Evolutionary conservation across 306 rosid genomes (phyloP).

Genomic region (Cicer judaicum): DNA sequence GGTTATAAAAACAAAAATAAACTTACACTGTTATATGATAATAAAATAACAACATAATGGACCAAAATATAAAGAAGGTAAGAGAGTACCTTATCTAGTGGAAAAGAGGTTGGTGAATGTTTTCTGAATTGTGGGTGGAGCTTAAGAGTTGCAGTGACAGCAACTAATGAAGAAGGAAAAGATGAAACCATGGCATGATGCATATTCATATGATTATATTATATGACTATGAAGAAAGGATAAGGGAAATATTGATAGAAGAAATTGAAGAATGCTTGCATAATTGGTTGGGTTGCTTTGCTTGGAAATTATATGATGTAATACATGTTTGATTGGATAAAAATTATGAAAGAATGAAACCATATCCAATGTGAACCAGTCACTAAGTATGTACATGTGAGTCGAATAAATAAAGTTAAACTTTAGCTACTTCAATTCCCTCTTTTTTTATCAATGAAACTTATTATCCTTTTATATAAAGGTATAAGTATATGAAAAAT

Average conservation of each 20-base stretch:
- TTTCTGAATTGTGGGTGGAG: slow-evolving; percentile 66
- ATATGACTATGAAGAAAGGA: slow-evolving; percentile 30
- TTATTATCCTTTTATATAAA: no score
- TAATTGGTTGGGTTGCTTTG: slow-evolving; percentile 2
- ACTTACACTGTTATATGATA: background rate
- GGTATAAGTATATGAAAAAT: no score
- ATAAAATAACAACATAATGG: background rate
- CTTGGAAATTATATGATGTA: slow-evolving; percentile 9
- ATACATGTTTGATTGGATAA: slow-evolving; percentile 28
- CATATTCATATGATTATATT: background rate
- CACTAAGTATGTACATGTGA: background rate
- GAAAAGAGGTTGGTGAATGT: slow-evolving; percentile 50
- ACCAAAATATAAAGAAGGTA: no score
- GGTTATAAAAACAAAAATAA: background rate
- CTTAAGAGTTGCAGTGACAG: slow-evolving; percentile 60
- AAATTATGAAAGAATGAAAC: slow-evolving; percentile 46
- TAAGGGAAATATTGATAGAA: slow-evolving; percentile 7
- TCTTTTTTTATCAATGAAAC: no score
- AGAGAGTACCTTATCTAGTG: slow-evolving; percentile 60
- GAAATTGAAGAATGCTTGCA: slow-evolving; percentile 1
- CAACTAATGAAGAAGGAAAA: slow-evolving; percentile 54
- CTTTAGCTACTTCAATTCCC: no score
- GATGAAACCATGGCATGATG: slow-evolving; percentile 61
- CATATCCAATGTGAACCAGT: slow-evolving; percentile 36
- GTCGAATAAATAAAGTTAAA: background rate